Conservation (phyloP, 2,329 filamentous ascomycete species). For the Scedosporium boydii region DNA sequence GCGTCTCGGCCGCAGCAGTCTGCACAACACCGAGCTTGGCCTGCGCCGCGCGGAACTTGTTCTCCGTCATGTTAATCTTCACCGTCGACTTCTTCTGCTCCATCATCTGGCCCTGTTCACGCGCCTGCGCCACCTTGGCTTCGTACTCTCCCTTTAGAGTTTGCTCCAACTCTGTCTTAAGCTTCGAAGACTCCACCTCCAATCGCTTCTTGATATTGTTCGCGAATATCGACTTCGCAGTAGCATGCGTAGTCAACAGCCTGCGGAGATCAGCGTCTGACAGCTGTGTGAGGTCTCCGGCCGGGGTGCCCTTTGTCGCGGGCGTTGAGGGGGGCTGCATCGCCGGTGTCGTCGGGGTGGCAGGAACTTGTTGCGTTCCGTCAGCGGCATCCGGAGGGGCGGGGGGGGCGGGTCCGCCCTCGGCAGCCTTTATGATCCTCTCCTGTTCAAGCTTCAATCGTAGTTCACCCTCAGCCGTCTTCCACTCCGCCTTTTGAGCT, state of each 20-base stretch:
- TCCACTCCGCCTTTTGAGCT: conserved; percentile 22
- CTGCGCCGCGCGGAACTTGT: conserved; percentile 50
- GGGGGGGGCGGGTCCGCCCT: conserved; percentile 23
- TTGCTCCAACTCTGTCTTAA: conserved; percentile 44
- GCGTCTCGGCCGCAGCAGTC: conserved; percentile 75
- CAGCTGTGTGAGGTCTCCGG: conserved; percentile 36
- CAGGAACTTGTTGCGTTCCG: not conserved
- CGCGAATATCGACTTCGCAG: conserved; percentile 47
- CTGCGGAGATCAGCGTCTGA: conserved; percentile 47
- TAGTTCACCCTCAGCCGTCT: conserved; percentile 42
- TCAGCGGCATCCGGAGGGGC: conserved; percentile 14
- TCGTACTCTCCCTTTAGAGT: conserved; percentile 38
- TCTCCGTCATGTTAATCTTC: conserved; percentile 72
- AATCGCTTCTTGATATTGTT: conserved; percentile 62
- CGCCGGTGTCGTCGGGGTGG: conserved; percentile 24
- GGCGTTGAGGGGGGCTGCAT: conserved; percentile 25
- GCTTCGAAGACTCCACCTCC: conserved; percentile 51
- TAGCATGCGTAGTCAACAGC: conserved; percentile 45
- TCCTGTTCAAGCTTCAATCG: conserved; percentile 47
- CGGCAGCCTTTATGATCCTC: conserved; percentile 51
- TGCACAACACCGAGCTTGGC: conserved; percentile 73
- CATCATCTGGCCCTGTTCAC: conserved; percentile 59
- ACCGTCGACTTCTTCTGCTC: conserved; percentile 65
- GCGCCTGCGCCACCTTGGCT: conserved; percentile 41
- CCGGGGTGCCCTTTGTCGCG: conserved; percentile 20